Evolutionary conservation across 2,329 filamentous ascomycete genomes (phyloP).

Genomic region (Karstenula rhodostoma): DNA sequence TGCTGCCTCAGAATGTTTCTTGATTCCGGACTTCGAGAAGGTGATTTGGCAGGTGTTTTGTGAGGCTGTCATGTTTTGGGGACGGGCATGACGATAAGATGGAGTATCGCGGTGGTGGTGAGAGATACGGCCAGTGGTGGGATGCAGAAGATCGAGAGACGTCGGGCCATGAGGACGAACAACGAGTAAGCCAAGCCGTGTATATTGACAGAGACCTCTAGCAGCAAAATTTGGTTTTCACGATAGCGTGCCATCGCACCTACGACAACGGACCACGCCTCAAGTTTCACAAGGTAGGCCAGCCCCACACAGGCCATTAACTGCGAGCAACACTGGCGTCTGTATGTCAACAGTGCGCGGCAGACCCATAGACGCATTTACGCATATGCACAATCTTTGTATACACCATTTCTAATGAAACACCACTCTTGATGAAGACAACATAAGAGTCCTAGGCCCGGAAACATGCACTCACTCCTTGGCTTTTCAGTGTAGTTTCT

Average conservation of each 20-base stretch:
- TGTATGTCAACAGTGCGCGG: not conserved
- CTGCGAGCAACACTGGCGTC: not conserved
- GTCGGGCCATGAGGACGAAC: not conserved
- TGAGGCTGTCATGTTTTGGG: not conserved
- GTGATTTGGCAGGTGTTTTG: slow-evolving; percentile 9
- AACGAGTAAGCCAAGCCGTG: not conserved
- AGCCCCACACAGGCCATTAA: slow-evolving; percentile 6
- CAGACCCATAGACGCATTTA: not conserved
- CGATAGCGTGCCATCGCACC: not conserved
- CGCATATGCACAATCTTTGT: not conserved
- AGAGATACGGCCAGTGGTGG: not conserved
- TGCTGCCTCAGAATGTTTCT: slow-evolving; percentile 16
- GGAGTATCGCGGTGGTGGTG: not conserved
- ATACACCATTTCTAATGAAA: too few relatives aligned
- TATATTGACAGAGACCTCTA: not conserved
- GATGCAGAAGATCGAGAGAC: not conserved
- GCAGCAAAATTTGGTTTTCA: not conserved
- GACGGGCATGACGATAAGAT: not conserved
- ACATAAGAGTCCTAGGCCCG: not conserved
- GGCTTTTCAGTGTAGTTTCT: not conserved
- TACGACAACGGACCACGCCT: not conserved
- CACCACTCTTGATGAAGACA: not conserved
- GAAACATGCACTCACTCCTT: not conserved
- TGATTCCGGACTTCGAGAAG: not conserved
- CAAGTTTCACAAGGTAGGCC: slow-evolving; percentile 8